These are phyloP conservation scores for Mortierella polycephala DNA, from an alignment of 371 early-diverging fungal species.

Conservation along the genomic window DNA sequence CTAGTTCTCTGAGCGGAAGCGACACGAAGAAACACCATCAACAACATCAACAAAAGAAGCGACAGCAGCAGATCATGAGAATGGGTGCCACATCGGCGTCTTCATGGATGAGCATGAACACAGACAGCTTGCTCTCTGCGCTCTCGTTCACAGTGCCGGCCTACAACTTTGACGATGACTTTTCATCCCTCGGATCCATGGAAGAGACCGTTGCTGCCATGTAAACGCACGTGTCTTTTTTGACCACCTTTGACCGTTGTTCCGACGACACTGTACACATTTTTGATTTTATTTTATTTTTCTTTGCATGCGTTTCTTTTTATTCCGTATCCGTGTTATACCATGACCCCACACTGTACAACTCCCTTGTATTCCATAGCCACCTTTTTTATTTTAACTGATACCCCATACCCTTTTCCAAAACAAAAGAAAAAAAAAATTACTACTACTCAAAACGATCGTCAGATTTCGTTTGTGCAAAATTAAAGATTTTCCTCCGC, in stretches of 20 bases:
- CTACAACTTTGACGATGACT: constrained; percentile 42
- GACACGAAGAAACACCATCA: background rate
- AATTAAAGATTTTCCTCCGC: background rate
- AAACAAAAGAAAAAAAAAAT: constrained; percentile 4
- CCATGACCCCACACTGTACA: background rate
- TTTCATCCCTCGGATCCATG: constrained; percentile 6
- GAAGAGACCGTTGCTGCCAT: constrained; percentile 46
- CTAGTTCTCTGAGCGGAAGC: constrained; percentile 16
- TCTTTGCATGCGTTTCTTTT: background rate
- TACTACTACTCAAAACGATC: background rate
- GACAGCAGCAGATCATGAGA: constrained; percentile 16
- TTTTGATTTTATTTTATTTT: background rate
- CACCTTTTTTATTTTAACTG: background rate
- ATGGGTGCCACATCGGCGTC: constrained; percentile 28
- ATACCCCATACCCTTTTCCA: constrained; percentile 1
- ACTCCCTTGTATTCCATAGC: background rate
- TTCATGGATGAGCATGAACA: constrained; percentile 49
- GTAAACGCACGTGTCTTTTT: constrained; percentile 1
- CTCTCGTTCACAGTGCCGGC: constrained; percentile 49
- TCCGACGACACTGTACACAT: background rate
- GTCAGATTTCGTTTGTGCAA: too few relatives aligned
- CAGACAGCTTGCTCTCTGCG: constrained; percentile 44
- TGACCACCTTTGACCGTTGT: background rate
- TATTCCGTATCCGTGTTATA: background rate
- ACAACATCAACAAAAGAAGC: constrained; percentile 3